Evolutionary conservation across 768 basidiomycete species (phyloP).

Genomic region (Leucocoprinus sp.): DNA sequence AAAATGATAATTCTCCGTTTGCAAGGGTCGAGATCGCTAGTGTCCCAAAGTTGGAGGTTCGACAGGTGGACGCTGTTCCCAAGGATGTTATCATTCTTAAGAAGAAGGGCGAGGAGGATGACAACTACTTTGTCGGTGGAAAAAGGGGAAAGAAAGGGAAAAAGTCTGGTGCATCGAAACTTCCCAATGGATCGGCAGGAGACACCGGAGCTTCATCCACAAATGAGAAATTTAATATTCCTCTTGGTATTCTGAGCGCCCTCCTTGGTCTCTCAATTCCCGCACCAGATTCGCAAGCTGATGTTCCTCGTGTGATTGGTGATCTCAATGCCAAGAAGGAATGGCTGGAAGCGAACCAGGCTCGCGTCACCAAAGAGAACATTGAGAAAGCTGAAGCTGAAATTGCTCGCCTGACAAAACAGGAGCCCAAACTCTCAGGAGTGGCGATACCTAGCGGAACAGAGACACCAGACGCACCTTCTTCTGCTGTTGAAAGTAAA

Average conservation of each 20-base stretch:
- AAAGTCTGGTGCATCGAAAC: slow-evolving; percentile 28
- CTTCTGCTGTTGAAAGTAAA: slow-evolving; percentile 31
- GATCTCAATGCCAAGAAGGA: slow-evolving; percentile 91
- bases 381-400: slow-evolving; percentile 73
- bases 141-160: slow-evolving; percentile 59
- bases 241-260: slow-evolving; percentile 80
- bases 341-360: slow-evolving; percentile 93
- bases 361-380: slow-evolving; percentile 68
- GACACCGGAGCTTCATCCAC: slow-evolving; percentile 20
- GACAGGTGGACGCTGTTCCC: slow-evolving; percentile 69
- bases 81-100: slow-evolving; percentile 72
- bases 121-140: slow-evolving; percentile 67
- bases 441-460: slow-evolving; percentile 20
- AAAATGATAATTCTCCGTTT: slow-evolving; percentile 18
- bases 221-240: slow-evolving; percentile 51
- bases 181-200: slow-evolving; percentile 25
- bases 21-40: slow-evolving; percentile 43
- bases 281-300: slow-evolving; percentile 67
- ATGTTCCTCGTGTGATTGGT: slow-evolving; percentile 78
- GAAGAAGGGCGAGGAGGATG: slow-evolving; percentile 89
- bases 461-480: slow-evolving; percentile 24
- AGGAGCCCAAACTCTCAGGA: slow-evolving; percentile 25
- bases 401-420: slow-evolving; percentile 50
- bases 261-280: slow-evolving; percentile 85
- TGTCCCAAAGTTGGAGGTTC: slow-evolving; percentile 74